Conservation (phyloP, 2,329 filamentous ascomycete species). For the Podosphaera fusca region DNA sequence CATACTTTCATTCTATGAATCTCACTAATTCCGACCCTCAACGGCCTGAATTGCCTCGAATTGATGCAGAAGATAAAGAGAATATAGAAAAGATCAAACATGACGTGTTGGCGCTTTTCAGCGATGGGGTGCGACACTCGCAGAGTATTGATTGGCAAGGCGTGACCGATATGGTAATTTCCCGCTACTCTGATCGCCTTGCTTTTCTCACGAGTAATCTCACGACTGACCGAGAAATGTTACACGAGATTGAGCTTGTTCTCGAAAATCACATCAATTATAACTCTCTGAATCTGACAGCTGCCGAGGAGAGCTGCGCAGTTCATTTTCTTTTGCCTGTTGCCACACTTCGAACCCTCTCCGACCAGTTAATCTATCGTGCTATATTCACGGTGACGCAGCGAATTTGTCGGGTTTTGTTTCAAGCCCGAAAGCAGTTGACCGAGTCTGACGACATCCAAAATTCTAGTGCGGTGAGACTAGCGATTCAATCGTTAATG, state of each 20-base stretch:
- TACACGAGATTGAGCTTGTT: constrained; percentile 19
- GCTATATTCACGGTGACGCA: constrained; percentile 20
- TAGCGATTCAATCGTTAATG: constrained; percentile 18
- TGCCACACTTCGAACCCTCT: constrained; percentile 15
- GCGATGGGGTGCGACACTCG: constrained; percentile 4
- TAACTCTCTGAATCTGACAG: constrained; percentile 16
- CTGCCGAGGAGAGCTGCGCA: constrained; percentile 24
- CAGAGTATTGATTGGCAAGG: constrained; percentile 32
- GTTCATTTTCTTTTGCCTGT: constrained; percentile 21
- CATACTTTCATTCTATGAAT: constrained; percentile 12
- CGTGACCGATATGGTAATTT: constrained; percentile 39
- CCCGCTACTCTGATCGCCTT: constrained; percentile 35
- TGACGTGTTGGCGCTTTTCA: constrained; percentile 24
- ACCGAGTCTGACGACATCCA: background rate
- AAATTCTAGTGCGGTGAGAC: constrained; percentile 1
- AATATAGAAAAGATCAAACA: constrained; percentile 17
- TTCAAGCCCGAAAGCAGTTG: constrained; percentile 7
- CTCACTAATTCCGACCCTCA: constrained; percentile 11
- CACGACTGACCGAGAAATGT: constrained; percentile 9
- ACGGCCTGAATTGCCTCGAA: constrained; percentile 8
- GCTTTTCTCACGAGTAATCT: constrained; percentile 6
- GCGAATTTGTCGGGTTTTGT: constrained; percentile 19
- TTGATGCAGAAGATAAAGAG: constrained; percentile 7
- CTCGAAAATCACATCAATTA: constrained; percentile 24
- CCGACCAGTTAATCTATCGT: constrained; percentile 23